Base-by-base conservation (phyloP, 2,329 filamentous ascomycete genomes). In the Talaromyces piceae region DNA sequence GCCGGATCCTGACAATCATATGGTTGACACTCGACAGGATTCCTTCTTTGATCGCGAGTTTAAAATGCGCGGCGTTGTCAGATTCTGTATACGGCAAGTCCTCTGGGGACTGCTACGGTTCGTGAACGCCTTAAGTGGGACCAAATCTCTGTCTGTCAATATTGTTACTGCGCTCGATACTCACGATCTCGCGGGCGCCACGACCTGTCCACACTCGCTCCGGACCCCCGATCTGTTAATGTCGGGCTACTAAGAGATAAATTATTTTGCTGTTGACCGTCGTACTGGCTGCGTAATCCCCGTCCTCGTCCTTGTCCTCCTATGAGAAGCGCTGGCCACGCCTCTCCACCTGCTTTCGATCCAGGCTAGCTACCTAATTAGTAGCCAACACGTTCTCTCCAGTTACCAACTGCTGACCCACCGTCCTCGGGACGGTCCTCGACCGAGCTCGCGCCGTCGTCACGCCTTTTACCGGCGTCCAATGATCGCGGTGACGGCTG, bases 321-420 rank as follows among this genome's bases (percentile, higher is more conserved):
- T 37, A 37, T 37, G 33, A 37, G 4, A 37, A 37, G 7, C 16
- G 16, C 33, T 37, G 33, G 7, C 20, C 33, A 37, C 33, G 16
- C 5, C 33, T 37, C 33, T 20, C 33, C 33, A 37, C 33, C 33
- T 20, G n/a, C n/a, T 37, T 20, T 37, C 33, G 33, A 37, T 37
- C 22, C 39, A 26, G 20, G 39, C 23, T 25, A 22, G 23, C 18
- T 22, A 23, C 39, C 33, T 39, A 20, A 13, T 13, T 22, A n/a
- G n/a, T 23, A 43, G 39, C 23, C 39, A 37, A 37, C 39, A 16
- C 18, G 39, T 25, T 41, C 39, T 41, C 39, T 12, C 20, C 39
- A 22, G 63, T 62, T 53, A 55, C 58, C 20, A 67, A 54, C 44
- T 59, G 50, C 59, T 57, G 57, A 50, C 51, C 61, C 61, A 54